Evolutionary conservation across 2,329 filamentous ascomycete genomes (phyloP).

Genomic region (Aspergillus alliaceus): DNA sequence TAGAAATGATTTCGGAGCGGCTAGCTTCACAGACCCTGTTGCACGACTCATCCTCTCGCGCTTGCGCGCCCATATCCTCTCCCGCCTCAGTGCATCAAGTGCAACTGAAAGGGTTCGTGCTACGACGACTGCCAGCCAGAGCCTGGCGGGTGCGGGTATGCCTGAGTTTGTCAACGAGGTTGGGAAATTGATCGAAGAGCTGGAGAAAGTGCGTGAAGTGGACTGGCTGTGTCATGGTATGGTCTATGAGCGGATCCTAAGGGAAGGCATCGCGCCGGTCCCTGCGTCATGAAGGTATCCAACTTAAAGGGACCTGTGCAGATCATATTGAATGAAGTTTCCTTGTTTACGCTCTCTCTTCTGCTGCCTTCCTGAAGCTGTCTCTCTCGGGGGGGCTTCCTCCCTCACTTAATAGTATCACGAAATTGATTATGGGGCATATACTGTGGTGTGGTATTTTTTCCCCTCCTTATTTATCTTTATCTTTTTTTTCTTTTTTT

Average conservation of each 20-base stretch:
- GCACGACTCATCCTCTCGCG: slow-evolving; percentile 61
- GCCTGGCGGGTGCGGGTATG: slow-evolving; percentile 60
- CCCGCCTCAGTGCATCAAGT: slow-evolving; percentile 60
- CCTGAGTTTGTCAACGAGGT: slow-evolving; percentile 63
- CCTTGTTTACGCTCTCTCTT: slow-evolving; percentile 6
- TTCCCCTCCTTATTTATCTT: too few relatives aligned
- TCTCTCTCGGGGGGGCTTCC: not conserved
- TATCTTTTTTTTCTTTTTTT: too few relatives aligned
- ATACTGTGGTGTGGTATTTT: too few relatives aligned
- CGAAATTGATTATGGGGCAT: not conserved
- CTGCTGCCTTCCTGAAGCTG: not conserved
- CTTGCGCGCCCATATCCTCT: slow-evolving; percentile 55
- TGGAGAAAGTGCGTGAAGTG: slow-evolving; percentile 58
- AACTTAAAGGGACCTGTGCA: not conserved
- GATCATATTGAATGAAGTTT: not conserved
- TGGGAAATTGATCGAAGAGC: slow-evolving; percentile 57
- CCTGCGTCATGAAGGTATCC: slow-evolving; percentile 9
- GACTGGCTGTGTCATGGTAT: slow-evolving; percentile 58
- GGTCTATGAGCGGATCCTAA: slow-evolving; percentile 56
- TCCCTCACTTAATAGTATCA: not conserved
- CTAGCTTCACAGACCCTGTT: slow-evolving; percentile 59
- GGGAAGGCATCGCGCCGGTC: slow-evolving; percentile 22
- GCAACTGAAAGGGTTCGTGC: slow-evolving; percentile 59
- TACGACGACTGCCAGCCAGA: slow-evolving; percentile 59
- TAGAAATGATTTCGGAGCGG: slow-evolving; percentile 19